Percentiles rank a stretch among this genome's conserved stretches.
Evolutionary conservation across 176 grass and related monocot genomes (phyloP).

Genomic region (Ananas comosus): DNA sequence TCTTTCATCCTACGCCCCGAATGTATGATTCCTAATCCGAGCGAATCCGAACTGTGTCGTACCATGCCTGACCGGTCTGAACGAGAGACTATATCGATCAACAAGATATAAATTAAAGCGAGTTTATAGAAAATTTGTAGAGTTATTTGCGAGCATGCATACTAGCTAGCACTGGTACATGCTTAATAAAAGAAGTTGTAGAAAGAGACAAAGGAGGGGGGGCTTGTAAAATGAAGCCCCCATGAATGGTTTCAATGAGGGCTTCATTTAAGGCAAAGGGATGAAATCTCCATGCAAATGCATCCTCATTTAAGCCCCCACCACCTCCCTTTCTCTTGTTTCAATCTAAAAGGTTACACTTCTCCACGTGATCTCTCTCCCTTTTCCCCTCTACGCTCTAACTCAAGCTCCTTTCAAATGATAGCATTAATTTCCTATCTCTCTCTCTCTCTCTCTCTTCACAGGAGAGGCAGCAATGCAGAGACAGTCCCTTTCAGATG

Average conservation of each 20-base stretch:
- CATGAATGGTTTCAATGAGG: not conserved
- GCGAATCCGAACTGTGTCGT: too few relatives aligned
- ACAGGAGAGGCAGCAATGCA: not conserved
- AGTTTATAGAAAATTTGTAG: too few relatives aligned
- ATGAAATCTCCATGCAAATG: not conserved
- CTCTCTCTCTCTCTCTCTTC: not conserved
- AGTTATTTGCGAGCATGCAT: too few relatives aligned
- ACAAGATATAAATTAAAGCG: too few relatives aligned
- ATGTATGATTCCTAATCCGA: too few relatives aligned
- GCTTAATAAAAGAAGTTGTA: too few relatives aligned
- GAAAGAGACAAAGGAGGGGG: not conserved
- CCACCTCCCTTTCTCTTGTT: not conserved
- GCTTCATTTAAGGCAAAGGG: not conserved
- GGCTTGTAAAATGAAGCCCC: not conserved
- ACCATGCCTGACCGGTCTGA: too few relatives aligned
- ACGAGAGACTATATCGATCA: too few relatives aligned
- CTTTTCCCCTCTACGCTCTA: not conserved
- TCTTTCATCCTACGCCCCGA: too few relatives aligned
- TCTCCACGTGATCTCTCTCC: not conserved
- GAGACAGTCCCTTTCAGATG: constrained; percentile 3
- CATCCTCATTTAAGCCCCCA: not conserved
- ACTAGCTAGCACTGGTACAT: too few relatives aligned
- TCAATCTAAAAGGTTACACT: not conserved
- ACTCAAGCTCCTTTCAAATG: constrained; percentile 8
- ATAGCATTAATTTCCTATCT: constrained; percentile 1